A percentile compares a stretch with the other conserved stretches of the same genome.
Evolutionary conservation across 2,329 filamentous ascomycete genomes (phyloP).

Genomic region (Pseudomassariella vexata): DNA sequence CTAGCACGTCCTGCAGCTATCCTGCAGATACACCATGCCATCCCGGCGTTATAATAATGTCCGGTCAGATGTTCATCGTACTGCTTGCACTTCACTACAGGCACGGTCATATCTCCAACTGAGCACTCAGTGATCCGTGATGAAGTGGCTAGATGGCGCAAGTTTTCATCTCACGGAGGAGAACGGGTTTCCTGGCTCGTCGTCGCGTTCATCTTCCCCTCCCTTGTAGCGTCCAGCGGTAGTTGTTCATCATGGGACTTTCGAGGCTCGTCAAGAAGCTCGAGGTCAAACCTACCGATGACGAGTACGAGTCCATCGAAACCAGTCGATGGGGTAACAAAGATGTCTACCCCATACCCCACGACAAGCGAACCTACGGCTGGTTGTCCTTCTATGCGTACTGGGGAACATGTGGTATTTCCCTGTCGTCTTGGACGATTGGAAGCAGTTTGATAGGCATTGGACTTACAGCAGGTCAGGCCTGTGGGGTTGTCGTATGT

Average conservation of each 20-base stretch:
- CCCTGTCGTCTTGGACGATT: constrained; percentile 10
- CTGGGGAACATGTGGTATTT: constrained; percentile 12
- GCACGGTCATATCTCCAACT: too few species aligned
- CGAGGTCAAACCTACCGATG: constrained; percentile 10
- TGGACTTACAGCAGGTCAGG: constrained; percentile 9
- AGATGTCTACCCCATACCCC: constrained; percentile 10
- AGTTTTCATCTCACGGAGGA: too few species aligned
- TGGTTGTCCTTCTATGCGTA: constrained; percentile 11
- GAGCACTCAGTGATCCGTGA: too few species aligned
- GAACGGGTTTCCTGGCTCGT: too few species aligned
- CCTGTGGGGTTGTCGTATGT: constrained; percentile 9
- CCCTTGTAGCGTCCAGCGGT: neutral
- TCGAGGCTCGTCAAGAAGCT: constrained; percentile 5
- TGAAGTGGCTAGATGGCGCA: too few species aligned
- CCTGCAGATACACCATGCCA: too few species aligned
- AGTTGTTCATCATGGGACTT: constrained; percentile 1
- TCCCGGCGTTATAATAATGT: too few species aligned
- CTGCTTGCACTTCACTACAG: too few species aligned
- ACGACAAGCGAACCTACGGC: constrained; percentile 10
- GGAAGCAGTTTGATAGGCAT: constrained; percentile 11
- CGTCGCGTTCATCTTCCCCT: too few species aligned
- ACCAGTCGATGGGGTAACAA: constrained; percentile 11
- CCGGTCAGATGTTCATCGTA: too few species aligned
- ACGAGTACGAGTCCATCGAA: constrained; percentile 10
- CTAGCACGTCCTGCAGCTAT: too few species aligned